Evolutionary conservation across 2,329 filamentous ascomycete species (phyloP).

Genomic region (Botryotinia narcissicola): DNA sequence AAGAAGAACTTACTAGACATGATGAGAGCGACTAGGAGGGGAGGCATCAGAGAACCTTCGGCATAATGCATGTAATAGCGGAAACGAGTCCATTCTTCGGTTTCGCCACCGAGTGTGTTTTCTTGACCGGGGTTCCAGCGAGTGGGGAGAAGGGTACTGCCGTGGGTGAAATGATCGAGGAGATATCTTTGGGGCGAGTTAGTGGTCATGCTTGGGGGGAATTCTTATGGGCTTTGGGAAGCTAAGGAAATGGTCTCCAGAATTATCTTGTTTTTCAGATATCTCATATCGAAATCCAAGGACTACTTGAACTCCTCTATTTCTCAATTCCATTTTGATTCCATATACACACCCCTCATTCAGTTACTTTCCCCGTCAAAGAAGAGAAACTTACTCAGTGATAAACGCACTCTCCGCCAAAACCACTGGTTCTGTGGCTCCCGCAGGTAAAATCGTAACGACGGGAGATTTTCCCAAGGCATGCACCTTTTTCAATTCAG

Average conservation of each 20-base stretch:
- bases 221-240: background rate
- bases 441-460: slow-evolving; percentile 58
- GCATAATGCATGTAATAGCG: slow-evolving; percentile 77
- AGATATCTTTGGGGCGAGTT: slow-evolving; percentile 55
- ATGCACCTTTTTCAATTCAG: slow-evolving; percentile 74
- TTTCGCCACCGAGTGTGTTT: slow-evolving; percentile 57
- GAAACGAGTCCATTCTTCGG: slow-evolving; percentile 57
- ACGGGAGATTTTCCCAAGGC: slow-evolving; percentile 85
- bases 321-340: background rate
- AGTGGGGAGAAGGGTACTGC: slow-evolving; percentile 49
- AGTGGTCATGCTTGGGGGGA: background rate
- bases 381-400: slow-evolving; percentile 48
- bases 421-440: slow-evolving; percentile 50
- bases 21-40: slow-evolving; percentile 63
- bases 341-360: background rate
- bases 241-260: background rate
- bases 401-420: slow-evolving; percentile 82
- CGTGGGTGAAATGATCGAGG: slow-evolving; percentile 57
- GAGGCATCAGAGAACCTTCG: slow-evolving; percentile 79
- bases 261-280: background rate
- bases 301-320: background rate
- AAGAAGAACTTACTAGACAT: slow-evolving; percentile 46
- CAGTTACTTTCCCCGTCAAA: background rate
- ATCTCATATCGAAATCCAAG: background rate
- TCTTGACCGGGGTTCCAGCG: slow-evolving; percentile 58